These are phyloP conservation scores for Ophiostoma fasciatum DNA, from an alignment of 2,329 filamentous ascomycete genomes.

Conservation along the genomic window DNA sequence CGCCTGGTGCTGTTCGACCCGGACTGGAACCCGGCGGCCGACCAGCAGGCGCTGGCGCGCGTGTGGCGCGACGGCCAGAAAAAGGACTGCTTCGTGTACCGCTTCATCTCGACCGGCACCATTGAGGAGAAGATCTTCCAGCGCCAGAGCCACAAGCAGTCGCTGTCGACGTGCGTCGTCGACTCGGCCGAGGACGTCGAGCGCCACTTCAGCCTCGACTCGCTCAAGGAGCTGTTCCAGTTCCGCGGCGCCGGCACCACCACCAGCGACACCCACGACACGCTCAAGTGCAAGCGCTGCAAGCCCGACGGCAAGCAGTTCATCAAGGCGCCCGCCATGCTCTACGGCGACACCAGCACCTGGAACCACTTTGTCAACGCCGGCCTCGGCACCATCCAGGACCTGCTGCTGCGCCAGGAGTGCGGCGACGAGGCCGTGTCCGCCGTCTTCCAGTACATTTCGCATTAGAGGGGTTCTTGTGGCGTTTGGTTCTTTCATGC, in stretches of 20 bases:
- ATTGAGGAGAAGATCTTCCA: conserved; percentile 99
- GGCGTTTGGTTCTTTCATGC: not conserved
- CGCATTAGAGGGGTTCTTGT: conserved; percentile 41
- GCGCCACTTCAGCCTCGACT: conserved; percentile 86
- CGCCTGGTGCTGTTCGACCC: conserved; percentile 92
- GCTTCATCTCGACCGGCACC: conserved; percentile 95
- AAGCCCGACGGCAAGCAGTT: conserved; percentile 74
- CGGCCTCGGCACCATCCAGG: conserved; percentile 69
- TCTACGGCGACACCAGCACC: conserved; percentile 96
- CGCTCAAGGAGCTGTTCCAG: conserved; percentile 83
- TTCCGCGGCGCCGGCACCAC: conserved; percentile 58
- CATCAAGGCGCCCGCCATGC: conserved; percentile 83
- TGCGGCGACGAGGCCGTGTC: conserved; percentile 65
- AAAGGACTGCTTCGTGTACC: conserved; percentile 98
- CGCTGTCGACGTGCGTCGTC: conserved; percentile 87
- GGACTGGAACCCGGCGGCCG: conserved; percentile 94
- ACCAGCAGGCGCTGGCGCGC: conserved; percentile 90
- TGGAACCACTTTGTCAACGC: conserved; percentile 96
- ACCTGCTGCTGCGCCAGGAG: conserved; percentile 80
- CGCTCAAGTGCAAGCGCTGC: conserved; percentile 96
- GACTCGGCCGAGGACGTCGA: conserved; percentile 96
- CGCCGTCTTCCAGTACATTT: conserved; percentile 97
- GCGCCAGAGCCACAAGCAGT: conserved; percentile 95
- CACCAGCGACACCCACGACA: conserved; percentile 88
- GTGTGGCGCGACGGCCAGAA: conserved; percentile 99